phyloP scores from a whole-genome alignment of 2,329 filamentous ascomycete genomes.

The Fusarium tricinctum region DNA sequence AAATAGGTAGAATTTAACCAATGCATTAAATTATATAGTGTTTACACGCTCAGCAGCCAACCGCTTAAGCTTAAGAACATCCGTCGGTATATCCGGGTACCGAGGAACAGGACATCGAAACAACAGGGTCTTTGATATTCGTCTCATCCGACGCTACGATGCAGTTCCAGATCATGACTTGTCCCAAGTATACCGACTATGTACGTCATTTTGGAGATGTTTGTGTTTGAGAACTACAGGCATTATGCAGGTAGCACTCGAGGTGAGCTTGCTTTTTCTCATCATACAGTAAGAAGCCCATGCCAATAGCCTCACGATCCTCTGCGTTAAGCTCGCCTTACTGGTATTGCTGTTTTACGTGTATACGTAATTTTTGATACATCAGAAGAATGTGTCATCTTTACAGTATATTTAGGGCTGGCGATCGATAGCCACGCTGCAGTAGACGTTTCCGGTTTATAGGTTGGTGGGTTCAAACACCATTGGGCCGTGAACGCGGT shows the following conservation, averaged over 20 bases:
- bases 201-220: slow-evolving; percentile 26
- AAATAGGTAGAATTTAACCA: neutral
- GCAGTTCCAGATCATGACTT: slow-evolving; percentile 18
- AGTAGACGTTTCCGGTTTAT: slow-evolving; percentile 19
- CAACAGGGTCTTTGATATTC: slow-evolving; percentile 6
- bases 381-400: slow-evolving; percentile 19
- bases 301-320: neutral
- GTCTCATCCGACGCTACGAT: slow-evolving; percentile 11
- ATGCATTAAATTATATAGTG: slow-evolving; percentile 1
- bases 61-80: neutral
- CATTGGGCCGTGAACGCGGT: slow-evolving; percentile 28
- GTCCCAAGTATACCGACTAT: slow-evolving; percentile 1
- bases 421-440: slow-evolving; percentile 22
- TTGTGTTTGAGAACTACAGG: slow-evolving; percentile 19
- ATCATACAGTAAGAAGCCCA: neutral
- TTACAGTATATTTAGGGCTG: neutral
- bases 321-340: neutral
- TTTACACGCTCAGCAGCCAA: neutral
- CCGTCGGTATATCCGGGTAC: slow-evolving; percentile 4
- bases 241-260: slow-evolving; percentile 22
- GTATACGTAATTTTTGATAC: slow-evolving; percentile 7
- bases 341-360: neutral
- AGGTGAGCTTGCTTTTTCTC: slow-evolving; percentile 23
- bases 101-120: slow-evolving; percentile 11
- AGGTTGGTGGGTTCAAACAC: slow-evolving; percentile 16